A percentile compares a stretch with the other conserved stretches of the same genome.
Evolutionary conservation across 2,329 filamentous ascomycete genomes (phyloP).

Genomic region (Teratosphaeria gauchensis): DNA sequence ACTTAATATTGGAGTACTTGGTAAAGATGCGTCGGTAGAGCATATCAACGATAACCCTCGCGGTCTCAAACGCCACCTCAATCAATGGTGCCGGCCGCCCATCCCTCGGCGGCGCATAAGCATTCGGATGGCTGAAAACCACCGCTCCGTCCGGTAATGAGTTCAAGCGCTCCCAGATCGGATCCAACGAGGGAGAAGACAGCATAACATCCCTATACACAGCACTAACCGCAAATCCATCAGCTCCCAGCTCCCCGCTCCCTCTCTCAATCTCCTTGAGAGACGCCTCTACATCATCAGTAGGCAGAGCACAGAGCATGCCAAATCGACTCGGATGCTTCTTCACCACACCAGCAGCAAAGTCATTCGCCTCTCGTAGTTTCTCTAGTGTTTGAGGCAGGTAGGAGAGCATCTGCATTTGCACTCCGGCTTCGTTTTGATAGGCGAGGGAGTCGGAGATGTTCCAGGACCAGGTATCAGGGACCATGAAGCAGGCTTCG

Average conservation of each 20-base stretch:
- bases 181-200: not conserved
- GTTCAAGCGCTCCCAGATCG: not conserved
- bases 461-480: not conserved
- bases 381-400: slow-evolving; percentile 1
- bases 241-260: not conserved
- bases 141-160: not conserved
- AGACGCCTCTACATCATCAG: not conserved
- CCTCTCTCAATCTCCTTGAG: not conserved
- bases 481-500: slow-evolving; percentile 1
- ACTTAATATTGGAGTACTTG: not conserved
- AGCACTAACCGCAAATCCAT: not conserved
- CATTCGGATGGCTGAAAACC: slow-evolving; percentile 1
- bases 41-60: not conserved
- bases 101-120: not conserved
- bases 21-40: not conserved
- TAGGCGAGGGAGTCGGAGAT: not conserved
- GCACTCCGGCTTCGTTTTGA: slow-evolving; percentile 1
- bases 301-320: slow-evolving; percentile 1
- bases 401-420: slow-evolving; percentile 1
- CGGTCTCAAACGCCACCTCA: not conserved
- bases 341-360: not conserved
- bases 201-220: not conserved
- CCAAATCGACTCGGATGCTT: slow-evolving; percentile 1
- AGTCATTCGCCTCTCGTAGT: not conserved
- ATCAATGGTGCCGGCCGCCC: not conserved